Evolutionary conservation across 352 stramenopile genomes (phyloP), one percentile per base, ranked within the genome.

Genomic region (Phytophthora pistaciae): DNA sequence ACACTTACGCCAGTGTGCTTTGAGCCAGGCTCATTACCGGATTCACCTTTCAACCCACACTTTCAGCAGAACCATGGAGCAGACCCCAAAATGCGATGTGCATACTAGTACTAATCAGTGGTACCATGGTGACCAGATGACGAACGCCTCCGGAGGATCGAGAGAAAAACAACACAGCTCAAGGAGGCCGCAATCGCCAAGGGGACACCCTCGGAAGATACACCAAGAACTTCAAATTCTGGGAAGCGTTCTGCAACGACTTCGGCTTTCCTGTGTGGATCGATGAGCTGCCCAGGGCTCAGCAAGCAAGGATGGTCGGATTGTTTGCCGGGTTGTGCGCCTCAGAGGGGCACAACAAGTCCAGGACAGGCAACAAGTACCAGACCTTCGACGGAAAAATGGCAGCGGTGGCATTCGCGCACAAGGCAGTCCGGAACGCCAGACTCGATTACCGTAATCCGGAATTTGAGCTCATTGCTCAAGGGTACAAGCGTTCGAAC

Each of bases 231-330:
- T 67, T 67, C 36, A 67, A 55, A 23, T 60, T 54, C 36, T 67
- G 60, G 60, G 50, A 67, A 16, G 38, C 60, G 20, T 67, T 60
- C 16, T 67, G 60, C 50, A 54, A 29, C 18, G 60, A 67, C 49
- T 67, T 67, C 23, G 60, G 33, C n/a, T 67, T 67, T 46, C 60
- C 60, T 11, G 50, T 77, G 21, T 77, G 60, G 60, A 74, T 78
- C 44, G 60, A 78, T 25, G 48, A 78, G 33, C 38, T 70, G 55
- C 64, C 70, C 48, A 70, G 50, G 48, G 60, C 59, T 48, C 68
- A 54, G 21, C 60, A 78, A 62, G 65, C 65, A 0, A 29, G 65
- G 33, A 78, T 78, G 60, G 60, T 68, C 56, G 60, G 64, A 70
- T 50, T 70, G 53, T 74, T 70, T 16, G 64, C 60, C 27, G 70